These are phyloP conservation scores for Adansonia madagascariensis DNA, from an alignment of 441 rosid species.

Conservation along the genomic window DNA sequence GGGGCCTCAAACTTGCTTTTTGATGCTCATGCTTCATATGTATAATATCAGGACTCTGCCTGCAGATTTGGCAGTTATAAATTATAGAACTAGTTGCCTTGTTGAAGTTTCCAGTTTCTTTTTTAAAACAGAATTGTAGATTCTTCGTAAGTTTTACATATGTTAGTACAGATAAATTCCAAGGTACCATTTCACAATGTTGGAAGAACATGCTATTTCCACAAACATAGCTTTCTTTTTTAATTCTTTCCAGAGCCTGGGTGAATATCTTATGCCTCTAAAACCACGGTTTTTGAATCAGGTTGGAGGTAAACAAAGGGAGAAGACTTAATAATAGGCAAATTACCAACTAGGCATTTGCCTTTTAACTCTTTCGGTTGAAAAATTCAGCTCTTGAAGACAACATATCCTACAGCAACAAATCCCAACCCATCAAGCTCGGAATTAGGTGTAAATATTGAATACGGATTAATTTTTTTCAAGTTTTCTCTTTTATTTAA, in stretches of 20 bases:
- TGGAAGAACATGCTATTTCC: not conserved
- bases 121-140: not conserved
- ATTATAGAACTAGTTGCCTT: not conserved
- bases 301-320: not conserved
- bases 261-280: conserved; percentile 84
- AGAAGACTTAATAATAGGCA: conserved; percentile 7
- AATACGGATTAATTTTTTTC: too few relatives aligned
- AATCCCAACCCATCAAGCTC: too few relatives aligned
- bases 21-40: not conserved
- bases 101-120: not conserved
- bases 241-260: conserved; percentile 86
- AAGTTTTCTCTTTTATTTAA: too few relatives aligned
- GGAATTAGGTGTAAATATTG: too few relatives aligned
- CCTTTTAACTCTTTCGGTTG: conserved; percentile 88
- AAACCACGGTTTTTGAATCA: conserved; percentile 22
- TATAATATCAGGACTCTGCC: not conserved
- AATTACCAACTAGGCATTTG: not conserved
- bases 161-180: not conserved
- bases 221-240: conserved; percentile 86
- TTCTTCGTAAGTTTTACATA: too few relatives aligned
- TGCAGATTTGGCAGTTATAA: not conserved
- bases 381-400: conserved; percentile 81
- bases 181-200: not conserved
- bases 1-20: not conserved
- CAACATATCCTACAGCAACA: too few relatives aligned